A percentile compares a stretch with the other conserved stretches of the same genome.
phyloP scores from a whole-genome alignment of 306 rosid genomes.

The Luffa aegyptiaca region DNA sequence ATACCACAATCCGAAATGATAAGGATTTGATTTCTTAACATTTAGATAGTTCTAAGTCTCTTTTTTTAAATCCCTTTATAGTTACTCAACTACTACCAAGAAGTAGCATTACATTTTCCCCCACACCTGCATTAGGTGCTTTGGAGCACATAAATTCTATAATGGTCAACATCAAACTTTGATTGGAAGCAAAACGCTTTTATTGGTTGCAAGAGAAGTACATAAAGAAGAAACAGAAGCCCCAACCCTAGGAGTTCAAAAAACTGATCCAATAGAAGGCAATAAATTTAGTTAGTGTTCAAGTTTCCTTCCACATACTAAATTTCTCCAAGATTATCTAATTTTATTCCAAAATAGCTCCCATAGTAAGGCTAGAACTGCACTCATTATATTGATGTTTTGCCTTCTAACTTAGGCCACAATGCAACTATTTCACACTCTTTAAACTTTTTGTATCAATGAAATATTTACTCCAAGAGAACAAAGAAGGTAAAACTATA shows the following conservation, averaged over 20 bases:
- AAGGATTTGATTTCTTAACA: no score
- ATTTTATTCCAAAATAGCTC: no score
- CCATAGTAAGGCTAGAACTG: neutral
- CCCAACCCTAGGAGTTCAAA: neutral
- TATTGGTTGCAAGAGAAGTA: neutral
- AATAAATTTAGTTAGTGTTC: neutral
- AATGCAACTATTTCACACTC: neutral
- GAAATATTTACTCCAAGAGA: no score
- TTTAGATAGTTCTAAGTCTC: neutral
- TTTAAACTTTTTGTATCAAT: neutral
- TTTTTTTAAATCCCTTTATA: neutral
- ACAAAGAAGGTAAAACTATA: neutral
- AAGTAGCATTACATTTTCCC: neutral
- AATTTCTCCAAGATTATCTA: neutral
- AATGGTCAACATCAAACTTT: neutral
- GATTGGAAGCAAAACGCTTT: neutral
- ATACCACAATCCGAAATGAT: conserved; percentile 86
- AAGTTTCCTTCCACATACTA: neutral
- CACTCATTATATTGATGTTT: neutral
- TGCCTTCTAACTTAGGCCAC: neutral
- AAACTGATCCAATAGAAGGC: neutral
- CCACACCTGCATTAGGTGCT: neutral
- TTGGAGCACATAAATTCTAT: neutral
- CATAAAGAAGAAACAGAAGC: neutral
- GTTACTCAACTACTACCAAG: neutral